Evolutionary conservation across 192 early-diverging fungal species (phyloP), one percentile per base, ranked within the genome.

Genomic region (Coemansia sp.): DNA sequence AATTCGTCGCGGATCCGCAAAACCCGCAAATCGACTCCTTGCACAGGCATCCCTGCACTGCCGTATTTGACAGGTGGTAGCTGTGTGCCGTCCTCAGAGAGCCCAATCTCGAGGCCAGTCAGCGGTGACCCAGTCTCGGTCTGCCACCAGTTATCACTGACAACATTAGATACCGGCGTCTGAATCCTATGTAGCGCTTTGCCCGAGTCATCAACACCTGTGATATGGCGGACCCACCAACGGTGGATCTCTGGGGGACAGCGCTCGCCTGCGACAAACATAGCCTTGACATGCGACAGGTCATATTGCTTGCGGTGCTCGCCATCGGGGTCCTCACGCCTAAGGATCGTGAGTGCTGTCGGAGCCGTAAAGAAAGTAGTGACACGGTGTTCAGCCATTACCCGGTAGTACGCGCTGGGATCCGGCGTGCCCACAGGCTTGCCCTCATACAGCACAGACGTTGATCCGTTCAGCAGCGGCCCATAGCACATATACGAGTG

Each of bases 71-170:
- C 60, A 27, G 78, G 65, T 8, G 80, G 75, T 20, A 69, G 58
- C 38, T 75, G 55, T 41, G 78, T 62, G 59, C 73, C 56, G 50
- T 69, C 43, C 40, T 56, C 59, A 29, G 72, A 64, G 60, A 87
- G 68, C 15, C 91, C 89, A 47, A 88, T 78, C 73, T 87, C 86
- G 10, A 88, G 81, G 1, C 87, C 90, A 0, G 92, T 90, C 76
- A 94, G 89, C 2, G 94, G 93, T 40, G 87, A 89, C 3, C 94
- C 93, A 30, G 88, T 91, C 61, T 96, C 94, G 0, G 94, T 94
- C 52, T 92, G 90, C 94, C 94, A 96, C 75, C 88, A 96, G 68
- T 93, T 91, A 77, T 96, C 94, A 61, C 89, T 87, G 2, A 95
- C 85, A 41, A 87, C 85, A 34, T 73, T 73, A 37, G 55, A 22